Percentiles rank a stretch among this genome's conserved stretches.
phyloP scores from a whole-genome alignment of 495 filamentous ascomycete genomes.

The Pyrenula massariospora region DNA sequence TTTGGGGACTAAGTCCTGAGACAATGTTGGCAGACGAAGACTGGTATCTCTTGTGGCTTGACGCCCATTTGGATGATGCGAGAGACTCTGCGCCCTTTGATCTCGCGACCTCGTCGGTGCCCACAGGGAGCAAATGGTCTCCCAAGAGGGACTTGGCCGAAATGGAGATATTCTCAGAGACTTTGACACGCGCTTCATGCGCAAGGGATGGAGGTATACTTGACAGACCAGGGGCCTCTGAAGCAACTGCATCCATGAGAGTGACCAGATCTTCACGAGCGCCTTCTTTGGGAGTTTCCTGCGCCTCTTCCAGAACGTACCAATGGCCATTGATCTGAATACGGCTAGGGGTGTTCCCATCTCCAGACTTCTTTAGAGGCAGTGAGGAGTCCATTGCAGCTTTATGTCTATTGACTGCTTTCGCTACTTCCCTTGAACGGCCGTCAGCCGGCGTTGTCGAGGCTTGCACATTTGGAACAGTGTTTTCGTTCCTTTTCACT shows the following conservation, averaged over 20 bases:
- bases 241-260: not conserved
- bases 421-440: not conserved
- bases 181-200: not conserved
- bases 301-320: not conserved
- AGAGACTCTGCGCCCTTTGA: not conserved
- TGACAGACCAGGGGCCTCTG: not conserved
- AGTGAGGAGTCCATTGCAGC: no score
- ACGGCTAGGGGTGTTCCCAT: not conserved
- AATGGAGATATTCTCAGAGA: not conserved
- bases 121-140: not conserved
- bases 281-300: not conserved
- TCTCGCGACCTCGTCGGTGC: not conserved
- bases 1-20: not conserved
- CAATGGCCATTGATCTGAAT: not conserved
- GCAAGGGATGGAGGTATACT: not conserved
- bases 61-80: not conserved
- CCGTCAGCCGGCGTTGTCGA: not conserved
- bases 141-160: not conserved
- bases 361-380: no score
- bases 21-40: not conserved
- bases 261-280: not conserved
- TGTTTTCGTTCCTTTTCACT: not conserved
- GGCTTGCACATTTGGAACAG: not conserved
- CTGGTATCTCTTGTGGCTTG: not conserved
- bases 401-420: not conserved